Conservation (phyloP, 164 flowering plant species). For the Buxus sempervirens region DNA sequence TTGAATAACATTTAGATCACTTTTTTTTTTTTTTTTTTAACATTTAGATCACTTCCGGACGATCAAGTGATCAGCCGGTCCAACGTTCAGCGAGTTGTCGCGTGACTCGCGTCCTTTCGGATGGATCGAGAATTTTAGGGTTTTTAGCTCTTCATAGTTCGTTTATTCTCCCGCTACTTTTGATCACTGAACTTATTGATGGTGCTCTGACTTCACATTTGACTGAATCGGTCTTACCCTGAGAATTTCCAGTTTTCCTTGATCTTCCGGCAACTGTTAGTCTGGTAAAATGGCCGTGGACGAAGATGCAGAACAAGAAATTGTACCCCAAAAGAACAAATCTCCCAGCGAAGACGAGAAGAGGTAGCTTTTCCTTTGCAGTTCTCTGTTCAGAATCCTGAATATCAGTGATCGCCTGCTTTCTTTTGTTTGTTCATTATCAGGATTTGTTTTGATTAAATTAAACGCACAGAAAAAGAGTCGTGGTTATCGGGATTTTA, state of each 20-base stretch:
- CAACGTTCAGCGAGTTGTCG: background rate
- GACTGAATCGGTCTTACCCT: background rate
- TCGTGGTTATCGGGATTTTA: background rate
- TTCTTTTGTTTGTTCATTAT: background rate
- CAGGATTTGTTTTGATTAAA: background rate
- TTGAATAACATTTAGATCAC: too few relatives aligned
- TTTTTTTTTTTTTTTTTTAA: too few relatives aligned
- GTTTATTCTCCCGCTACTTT: background rate
- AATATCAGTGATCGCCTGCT: background rate
- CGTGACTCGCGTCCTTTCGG: too few relatives aligned
- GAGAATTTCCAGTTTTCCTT: background rate
- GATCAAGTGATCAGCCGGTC: background rate
- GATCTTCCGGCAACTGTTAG: background rate
- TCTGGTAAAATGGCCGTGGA: slow-evolving; percentile 26
- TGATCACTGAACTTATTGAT: background rate
- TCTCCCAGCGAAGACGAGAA: slow-evolving; percentile 44
- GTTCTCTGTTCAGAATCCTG: background rate
- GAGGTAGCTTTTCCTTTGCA: slow-evolving; percentile 26
- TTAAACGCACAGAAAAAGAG: background rate
- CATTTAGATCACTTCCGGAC: too few relatives aligned
- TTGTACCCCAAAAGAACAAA: slow-evolving; percentile 49
- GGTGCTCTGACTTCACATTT: background rate
- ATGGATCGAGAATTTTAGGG: background rate
- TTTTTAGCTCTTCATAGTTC: background rate
- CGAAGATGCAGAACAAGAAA: slow-evolving; percentile 33